A percentile compares a stretch with the other conserved stretches of the same genome.
phyloP scores from a whole-genome alignment of 371 early-diverging fungal genomes.

The Mucor racemosus region DNA sequence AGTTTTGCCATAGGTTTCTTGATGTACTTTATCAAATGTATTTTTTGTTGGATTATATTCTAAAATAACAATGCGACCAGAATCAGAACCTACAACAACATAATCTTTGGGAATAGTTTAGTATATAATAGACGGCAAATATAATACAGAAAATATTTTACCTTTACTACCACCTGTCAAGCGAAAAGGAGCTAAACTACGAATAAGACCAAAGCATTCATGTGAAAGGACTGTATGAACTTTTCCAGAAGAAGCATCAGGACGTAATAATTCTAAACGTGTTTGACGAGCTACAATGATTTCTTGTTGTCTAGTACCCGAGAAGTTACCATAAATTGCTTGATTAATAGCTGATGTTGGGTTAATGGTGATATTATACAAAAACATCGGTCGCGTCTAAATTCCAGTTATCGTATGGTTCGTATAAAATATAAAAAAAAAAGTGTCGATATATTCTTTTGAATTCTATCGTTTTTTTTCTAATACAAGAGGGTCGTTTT shows the following conservation, averaged over 20 bases:
- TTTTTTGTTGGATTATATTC: constrained; percentile 85
- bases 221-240: constrained; percentile 73
- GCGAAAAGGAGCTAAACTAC: constrained; percentile 78
- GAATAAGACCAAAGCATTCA: constrained; percentile 87
- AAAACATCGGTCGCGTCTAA: constrained; percentile 68
- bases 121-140: not conserved
- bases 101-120: constrained; percentile 67
- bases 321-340: constrained; percentile 91
- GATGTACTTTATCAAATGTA: constrained; percentile 83
- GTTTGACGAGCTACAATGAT: constrained; percentile 84
- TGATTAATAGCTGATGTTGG: constrained; percentile 79
- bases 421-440: too few species aligned
- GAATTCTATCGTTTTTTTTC: not conserved
- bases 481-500: too few species aligned
- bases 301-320: constrained; percentile 91
- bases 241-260: constrained; percentile 85
- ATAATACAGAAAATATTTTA: constrained; percentile 17
- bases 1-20: constrained; percentile 95
- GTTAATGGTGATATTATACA: constrained; percentile 92
- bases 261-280: constrained; percentile 80
- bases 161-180: constrained; percentile 79
- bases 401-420: not conserved
- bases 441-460: not conserved
- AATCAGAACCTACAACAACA: constrained; percentile 89
- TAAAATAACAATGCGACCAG: constrained; percentile 89